Percentiles rank a stretch among this genome's conserved stretches.
phyloP scores from a whole-genome alignment of 2,329 filamentous ascomycete species.

The Fusarium xyrophilum region DNA sequence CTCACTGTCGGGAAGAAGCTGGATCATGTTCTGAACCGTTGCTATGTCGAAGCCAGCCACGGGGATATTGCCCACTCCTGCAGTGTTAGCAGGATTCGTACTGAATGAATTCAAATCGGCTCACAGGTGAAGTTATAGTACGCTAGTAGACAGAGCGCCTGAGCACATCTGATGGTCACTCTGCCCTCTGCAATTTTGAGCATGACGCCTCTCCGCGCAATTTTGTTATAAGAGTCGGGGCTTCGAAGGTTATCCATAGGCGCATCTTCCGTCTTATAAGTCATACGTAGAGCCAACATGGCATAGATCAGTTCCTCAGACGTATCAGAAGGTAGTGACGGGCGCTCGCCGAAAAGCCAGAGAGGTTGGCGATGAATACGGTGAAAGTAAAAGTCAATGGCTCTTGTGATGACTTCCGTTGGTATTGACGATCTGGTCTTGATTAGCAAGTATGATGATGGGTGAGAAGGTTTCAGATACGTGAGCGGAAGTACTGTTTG shows the following conservation, averaged over 20 bases:
- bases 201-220: conserved; percentile 8
- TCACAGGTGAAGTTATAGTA: conserved; percentile 14
- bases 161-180: neutral
- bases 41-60: conserved; percentile 23
- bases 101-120: neutral
- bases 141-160: conserved; percentile 7
- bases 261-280: neutral
- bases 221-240: neutral
- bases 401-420: neutral
- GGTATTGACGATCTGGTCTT: neutral
- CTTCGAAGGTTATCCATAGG: neutral
- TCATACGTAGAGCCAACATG: conserved; percentile 8
- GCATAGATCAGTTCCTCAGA: conserved; percentile 1
- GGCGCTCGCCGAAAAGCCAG: conserved; percentile 11
- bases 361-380: conserved; percentile 23
- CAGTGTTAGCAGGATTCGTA: too few species aligned
- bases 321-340: neutral
- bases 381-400: conserved; percentile 18
- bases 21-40: conserved; percentile 6
- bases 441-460: neutral
- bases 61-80: neutral
- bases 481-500: neutral
- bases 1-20: neutral
- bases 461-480: too few species aligned
- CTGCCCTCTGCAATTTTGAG: conserved; percentile 13